Evolutionary conservation across 768 basidiomycete genomes (phyloP).

Genomic region (Phaeolepiota aurea): DNA sequence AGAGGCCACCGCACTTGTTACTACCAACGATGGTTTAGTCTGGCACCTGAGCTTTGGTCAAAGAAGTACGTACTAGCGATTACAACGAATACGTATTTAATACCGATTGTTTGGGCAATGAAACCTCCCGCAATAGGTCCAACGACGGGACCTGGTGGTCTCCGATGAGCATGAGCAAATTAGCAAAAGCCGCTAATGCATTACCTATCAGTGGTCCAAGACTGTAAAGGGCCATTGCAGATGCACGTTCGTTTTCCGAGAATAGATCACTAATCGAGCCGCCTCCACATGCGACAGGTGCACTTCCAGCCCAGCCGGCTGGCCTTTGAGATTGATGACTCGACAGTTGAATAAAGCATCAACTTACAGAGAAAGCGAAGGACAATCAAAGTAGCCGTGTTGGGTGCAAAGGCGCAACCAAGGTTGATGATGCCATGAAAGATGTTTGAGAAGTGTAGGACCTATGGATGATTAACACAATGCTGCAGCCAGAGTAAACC

Average conservation of each 20-base stretch:
- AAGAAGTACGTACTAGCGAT: constrained; percentile 24
- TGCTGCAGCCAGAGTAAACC: not conserved
- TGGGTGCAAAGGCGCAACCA: constrained; percentile 64
- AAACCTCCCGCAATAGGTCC: constrained; percentile 64
- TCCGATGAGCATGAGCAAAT: not conserved
- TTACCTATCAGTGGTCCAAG: constrained; percentile 57
- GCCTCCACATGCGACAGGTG: constrained; percentile 57
- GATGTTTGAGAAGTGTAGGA: constrained; percentile 59
- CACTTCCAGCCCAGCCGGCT: constrained; percentile 61
- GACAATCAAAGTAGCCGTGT: constrained; percentile 40
- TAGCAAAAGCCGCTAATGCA: not conserved
- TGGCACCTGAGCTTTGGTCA: not conserved
- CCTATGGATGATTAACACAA: constrained; percentile 20
- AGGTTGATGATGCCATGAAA: constrained; percentile 55
- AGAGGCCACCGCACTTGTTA: constrained; percentile 31
- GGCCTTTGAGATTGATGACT: not conserved
- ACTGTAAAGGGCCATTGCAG: constrained; percentile 63
- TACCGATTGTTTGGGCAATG: constrained; percentile 48
- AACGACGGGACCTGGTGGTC: constrained; percentile 31
- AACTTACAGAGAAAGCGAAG: constrained; percentile 42
- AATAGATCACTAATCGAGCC: constrained; percentile 67
- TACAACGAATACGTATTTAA: constrained; percentile 53
- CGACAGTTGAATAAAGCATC: not conserved
- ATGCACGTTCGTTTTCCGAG: constrained; percentile 39
- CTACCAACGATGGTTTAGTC: not conserved